These are phyloP conservation scores for Diaporthe sp. DNA, from an alignment of 2,329 filamentous ascomycete genomes.

Conservation along the genomic window DNA sequence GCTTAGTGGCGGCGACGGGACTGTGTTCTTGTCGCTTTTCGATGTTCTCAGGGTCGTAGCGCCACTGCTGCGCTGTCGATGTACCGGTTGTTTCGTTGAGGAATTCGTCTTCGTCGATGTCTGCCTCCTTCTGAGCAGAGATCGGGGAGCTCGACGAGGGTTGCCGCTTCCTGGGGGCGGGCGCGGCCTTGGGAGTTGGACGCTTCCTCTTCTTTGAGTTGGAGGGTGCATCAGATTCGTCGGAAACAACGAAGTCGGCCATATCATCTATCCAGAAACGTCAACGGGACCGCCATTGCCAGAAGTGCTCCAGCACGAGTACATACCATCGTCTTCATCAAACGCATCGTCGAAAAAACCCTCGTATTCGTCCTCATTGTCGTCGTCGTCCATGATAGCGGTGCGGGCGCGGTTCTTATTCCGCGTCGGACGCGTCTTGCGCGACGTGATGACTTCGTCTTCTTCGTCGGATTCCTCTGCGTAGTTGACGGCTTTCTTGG, in stretches of 20 bases:
- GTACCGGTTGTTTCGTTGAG: conserved; percentile 67
- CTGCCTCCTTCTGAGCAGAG: conserved; percentile 51
- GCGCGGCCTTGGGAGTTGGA: conserved; percentile 57
- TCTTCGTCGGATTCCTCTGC: conserved; percentile 87
- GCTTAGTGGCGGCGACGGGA: conserved; percentile 36
- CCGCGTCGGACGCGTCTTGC: conserved; percentile 51
- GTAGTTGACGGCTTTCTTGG: conserved; percentile 76
- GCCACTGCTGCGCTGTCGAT: conserved; percentile 88
- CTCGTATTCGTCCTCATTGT: conserved; percentile 77
- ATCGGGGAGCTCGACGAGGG: conserved; percentile 58
- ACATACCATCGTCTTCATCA: conserved; percentile 71
- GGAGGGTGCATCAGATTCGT: conserved; percentile 80
- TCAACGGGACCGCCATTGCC: not conserved
- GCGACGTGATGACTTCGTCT: conserved; percentile 73
- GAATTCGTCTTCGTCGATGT: conserved; percentile 64
- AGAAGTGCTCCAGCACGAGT: not conserved
- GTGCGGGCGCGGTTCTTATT: conserved; percentile 62
- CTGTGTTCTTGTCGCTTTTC: conserved; percentile 44
- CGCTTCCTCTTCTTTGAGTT: conserved; percentile 81
- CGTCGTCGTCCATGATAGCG: conserved; percentile 73
- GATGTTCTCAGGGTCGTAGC: conserved; percentile 63
- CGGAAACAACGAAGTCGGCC: conserved; percentile 87
- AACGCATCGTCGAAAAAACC: conserved; percentile 68
- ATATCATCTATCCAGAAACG: conserved; percentile 68
- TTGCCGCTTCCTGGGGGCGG: conserved; percentile 69